These are phyloP conservation scores for Blastosporella zonata DNA, from an alignment of 1,284 basidiomycete species.

Conservation along the genomic window DNA sequence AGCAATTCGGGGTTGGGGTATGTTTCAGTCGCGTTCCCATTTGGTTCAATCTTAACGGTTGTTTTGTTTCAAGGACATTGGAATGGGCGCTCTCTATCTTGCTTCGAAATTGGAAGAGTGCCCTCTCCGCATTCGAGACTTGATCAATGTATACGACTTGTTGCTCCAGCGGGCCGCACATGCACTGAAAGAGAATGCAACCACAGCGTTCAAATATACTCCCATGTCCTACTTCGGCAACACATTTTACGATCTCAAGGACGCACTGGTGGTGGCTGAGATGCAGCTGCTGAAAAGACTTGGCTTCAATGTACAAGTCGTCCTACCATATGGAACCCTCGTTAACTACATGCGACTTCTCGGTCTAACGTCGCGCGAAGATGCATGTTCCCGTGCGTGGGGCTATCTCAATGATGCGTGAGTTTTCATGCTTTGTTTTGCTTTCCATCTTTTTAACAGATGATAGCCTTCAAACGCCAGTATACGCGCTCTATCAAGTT, in stretches of 20 bases:
- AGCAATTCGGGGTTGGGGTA: slow-evolving; percentile 88
- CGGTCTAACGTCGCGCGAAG: slow-evolving; percentile 68
- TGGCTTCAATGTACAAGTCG: slow-evolving; percentile 86
- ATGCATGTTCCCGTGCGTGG: slow-evolving; percentile 80
- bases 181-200: slow-evolving; percentile 29
- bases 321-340: slow-evolving; percentile 90
- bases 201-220: slow-evolving; percentile 62
- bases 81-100: slow-evolving; percentile 91
- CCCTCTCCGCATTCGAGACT: slow-evolving; percentile 85
- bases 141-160: slow-evolving; percentile 93
- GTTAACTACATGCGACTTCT: slow-evolving; percentile 95
- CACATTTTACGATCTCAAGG: slow-evolving; percentile 85
- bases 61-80: slow-evolving; percentile 66
- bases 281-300: slow-evolving; percentile 97
- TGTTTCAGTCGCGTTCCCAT: slow-evolving; percentile 27
- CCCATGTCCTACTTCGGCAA: slow-evolving; percentile 86
- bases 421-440: slow-evolving; percentile 28
- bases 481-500: slow-evolving; percentile 85
- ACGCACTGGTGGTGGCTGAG: slow-evolving; percentile 89
- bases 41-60: background rate
- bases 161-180: slow-evolving; percentile 67
- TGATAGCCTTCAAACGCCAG: slow-evolving; percentile 81
- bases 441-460: slow-evolving; percentile 5
- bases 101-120: slow-evolving; percentile 97
- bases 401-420: slow-evolving; percentile 91